Conservation (phyloP, 2,329 filamentous ascomycete species). For the Penicillium verrucosum region DNA sequence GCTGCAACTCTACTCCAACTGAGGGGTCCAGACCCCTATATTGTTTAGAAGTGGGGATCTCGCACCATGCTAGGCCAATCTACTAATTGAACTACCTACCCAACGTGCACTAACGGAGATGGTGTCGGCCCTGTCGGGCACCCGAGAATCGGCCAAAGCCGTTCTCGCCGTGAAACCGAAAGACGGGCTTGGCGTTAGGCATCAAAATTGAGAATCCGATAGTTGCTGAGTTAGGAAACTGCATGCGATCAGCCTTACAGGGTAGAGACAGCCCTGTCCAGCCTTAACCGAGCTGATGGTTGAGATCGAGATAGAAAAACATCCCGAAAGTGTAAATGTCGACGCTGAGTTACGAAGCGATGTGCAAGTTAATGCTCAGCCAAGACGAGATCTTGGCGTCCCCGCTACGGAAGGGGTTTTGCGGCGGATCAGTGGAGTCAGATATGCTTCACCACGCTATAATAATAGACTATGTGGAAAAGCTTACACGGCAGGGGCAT, state of each 20-base stretch:
- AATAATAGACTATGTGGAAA: background rate
- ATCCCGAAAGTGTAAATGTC: background rate
- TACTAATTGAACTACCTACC: background rate
- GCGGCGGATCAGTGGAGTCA: slow-evolving; percentile 8
- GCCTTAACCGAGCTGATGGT: background rate
- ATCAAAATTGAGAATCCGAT: background rate
- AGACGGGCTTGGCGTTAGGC: slow-evolving; percentile 1
- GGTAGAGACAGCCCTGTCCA: background rate
- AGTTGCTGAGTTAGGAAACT: background rate
- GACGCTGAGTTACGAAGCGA: background rate
- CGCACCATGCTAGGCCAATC: background rate
- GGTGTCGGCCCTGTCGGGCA: background rate
- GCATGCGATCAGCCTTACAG: background rate
- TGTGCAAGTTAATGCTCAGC: slow-evolving; percentile 5
- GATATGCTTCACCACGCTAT: background rate
- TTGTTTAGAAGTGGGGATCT: background rate
- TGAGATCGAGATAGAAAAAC: background rate
- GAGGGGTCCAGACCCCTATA: background rate
- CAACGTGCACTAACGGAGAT: background rate
- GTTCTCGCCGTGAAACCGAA: background rate
- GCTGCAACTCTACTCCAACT: background rate
- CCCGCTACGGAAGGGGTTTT: background rate
- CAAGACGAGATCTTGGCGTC: slow-evolving; percentile 3
- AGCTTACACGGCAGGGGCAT: background rate
- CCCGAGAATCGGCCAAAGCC: background rate